Evolutionary conservation across 2,329 filamentous ascomycete species (phyloP).

Genomic region (Cladosporium sp.): DNA sequence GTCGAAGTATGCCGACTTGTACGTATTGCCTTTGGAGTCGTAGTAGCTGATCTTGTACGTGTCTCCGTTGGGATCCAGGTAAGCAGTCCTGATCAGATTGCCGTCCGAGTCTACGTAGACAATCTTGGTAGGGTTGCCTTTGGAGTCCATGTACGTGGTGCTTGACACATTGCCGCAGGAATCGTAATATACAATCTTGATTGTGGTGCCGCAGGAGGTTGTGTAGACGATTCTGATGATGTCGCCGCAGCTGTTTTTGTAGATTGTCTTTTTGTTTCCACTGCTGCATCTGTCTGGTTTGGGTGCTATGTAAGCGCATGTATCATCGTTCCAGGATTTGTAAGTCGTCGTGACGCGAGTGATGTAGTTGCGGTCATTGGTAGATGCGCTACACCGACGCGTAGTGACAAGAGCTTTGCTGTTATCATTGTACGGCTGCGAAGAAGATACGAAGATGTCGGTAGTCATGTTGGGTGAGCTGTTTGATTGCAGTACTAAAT

Average conservation of each 20-base stretch:
- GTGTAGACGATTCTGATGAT: slow-evolving; percentile 9
- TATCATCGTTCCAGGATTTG: not conserved
- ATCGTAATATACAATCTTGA: not conserved
- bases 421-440: not conserved
- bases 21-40: slow-evolving; percentile 10
- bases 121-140: not conserved
- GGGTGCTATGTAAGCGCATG: not conserved
- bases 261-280: slow-evolving; percentile 5
- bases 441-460: not conserved
- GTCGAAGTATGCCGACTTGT: not conserved
- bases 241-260: slow-evolving; percentile 10
- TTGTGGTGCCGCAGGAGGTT: not conserved
- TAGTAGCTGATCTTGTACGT: slow-evolving; percentile 6
- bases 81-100: not conserved
- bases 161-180: not conserved
- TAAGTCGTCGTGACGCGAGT: not conserved
- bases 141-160: not conserved
- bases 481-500: not conserved
- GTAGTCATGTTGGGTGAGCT: not conserved
- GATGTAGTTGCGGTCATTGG: not conserved
- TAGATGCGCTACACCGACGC: not conserved
- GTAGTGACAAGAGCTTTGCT: not conserved
- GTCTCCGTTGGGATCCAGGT: not conserved
- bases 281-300: not conserved
- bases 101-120: not conserved